Evolutionary conservation across 768 basidiomycete genomes (phyloP).

Genomic region (Hemileccinum rubropunctum): DNA sequence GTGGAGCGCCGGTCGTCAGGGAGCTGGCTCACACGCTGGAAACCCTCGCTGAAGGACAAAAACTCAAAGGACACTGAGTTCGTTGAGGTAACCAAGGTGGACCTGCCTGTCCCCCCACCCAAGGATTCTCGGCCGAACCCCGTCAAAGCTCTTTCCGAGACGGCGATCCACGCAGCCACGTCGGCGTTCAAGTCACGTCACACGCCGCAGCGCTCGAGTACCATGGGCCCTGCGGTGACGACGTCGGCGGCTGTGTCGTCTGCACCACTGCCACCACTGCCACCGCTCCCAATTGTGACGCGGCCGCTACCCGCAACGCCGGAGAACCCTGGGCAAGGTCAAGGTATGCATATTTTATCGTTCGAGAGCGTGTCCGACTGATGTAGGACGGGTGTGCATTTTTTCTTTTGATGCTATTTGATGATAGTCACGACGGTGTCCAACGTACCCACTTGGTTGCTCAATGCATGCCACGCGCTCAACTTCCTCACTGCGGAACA

Average conservation of each 20-base stretch:
- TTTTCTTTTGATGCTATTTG: neutral
- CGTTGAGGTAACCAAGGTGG: constrained; percentile 30
- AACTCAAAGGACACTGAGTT: constrained; percentile 32
- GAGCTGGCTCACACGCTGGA: constrained; percentile 50
- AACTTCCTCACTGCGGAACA: constrained; percentile 74
- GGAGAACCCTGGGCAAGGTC: neutral
- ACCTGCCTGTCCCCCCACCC: constrained; percentile 11
- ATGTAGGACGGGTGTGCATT: neutral
- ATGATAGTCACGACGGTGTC: constrained; percentile 43
- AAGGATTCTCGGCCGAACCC: constrained; percentile 33
- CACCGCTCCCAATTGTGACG: neutral
- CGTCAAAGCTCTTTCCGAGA: constrained; percentile 35
- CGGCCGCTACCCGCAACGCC: no score
- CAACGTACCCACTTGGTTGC: constrained; percentile 70
- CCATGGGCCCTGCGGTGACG: constrained; percentile 26
- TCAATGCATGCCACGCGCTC: constrained; percentile 74
- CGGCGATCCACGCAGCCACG: constrained; percentile 27
- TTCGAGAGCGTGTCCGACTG: neutral
- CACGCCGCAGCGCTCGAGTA: constrained; percentile 28
- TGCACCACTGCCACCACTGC: constrained; percentile 17
- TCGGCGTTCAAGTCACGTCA: constrained; percentile 29
- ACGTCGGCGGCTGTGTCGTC: constrained; percentile 7
- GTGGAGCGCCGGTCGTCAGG: constrained; percentile 49
- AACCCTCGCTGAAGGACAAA: constrained; percentile 35
- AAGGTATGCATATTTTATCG: constrained; percentile 10